Conservation (phyloP, 345 rosid genomes). For the Corchorus olitorius region DNA sequence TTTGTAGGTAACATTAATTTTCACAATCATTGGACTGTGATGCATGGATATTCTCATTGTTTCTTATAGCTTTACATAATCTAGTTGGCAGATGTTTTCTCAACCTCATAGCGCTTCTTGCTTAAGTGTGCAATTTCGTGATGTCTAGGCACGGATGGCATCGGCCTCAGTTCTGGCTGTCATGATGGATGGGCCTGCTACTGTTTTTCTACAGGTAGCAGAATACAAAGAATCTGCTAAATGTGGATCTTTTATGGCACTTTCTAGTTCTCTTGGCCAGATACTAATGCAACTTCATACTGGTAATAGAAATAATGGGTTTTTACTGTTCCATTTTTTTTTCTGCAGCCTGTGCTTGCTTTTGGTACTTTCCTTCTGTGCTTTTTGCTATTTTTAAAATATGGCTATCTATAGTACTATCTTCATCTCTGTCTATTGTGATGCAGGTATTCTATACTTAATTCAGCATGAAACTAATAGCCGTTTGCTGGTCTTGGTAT, state of each 20-base stretch:
- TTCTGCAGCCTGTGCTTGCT: constrained; percentile 13
- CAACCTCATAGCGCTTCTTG: constrained; percentile 10
- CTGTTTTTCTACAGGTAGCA: constrained; percentile 86
- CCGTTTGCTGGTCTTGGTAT: constrained; percentile 68
- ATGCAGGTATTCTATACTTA: constrained; percentile 74
- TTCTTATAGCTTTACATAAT: constrained; percentile 1
- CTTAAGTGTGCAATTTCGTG: constrained; percentile 30
- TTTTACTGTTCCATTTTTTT: constrained; percentile 23
- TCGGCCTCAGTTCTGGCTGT: constrained; percentile 75
- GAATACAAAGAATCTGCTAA: constrained; percentile 79
- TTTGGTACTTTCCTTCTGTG: constrained; percentile 8
- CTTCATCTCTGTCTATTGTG: constrained; percentile 6
- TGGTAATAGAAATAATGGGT: constrained; percentile 49
- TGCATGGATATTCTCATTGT: not conserved
- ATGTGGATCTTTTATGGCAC: constrained; percentile 74
- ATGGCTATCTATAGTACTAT: not conserved
- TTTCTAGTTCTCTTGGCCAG: constrained; percentile 84
- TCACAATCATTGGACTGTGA: constrained; percentile 15
- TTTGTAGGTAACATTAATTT: not conserved
- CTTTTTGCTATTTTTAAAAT: constrained; percentile 18
- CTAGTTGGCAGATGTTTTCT: not conserved
- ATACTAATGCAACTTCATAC: constrained; percentile 89
- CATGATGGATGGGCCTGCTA: constrained; percentile 86
- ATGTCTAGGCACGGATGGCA: constrained; percentile 71
- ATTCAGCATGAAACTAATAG: constrained; percentile 70